phyloP scores from a whole-genome alignment of 768 basidiomycete genomes.

The Lactifluus echinatus region DNA sequence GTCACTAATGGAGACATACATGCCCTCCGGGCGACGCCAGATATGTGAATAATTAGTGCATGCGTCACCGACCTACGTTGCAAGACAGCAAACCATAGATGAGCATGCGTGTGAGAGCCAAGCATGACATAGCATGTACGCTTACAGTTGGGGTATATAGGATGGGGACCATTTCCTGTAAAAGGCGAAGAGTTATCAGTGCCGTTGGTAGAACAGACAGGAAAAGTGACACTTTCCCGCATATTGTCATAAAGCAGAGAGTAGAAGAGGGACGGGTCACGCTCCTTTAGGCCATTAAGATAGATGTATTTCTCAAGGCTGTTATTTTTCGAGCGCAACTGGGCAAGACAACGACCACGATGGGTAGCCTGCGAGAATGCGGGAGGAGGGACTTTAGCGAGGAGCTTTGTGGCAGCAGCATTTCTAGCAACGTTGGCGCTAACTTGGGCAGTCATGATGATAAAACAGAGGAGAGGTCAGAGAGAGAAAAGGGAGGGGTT shows the following conservation, averaged over 20 bases:
- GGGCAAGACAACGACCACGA: slow-evolving; percentile 48
- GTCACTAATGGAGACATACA: slow-evolving; percentile 73
- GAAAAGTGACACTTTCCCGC: slow-evolving; percentile 35
- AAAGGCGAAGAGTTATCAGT: neutral
- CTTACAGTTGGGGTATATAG: slow-evolving; percentile 92
- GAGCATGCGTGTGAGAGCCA: slow-evolving; percentile 68
- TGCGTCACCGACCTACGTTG: slow-evolving; percentile 18
- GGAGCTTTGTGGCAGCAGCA: slow-evolving; percentile 8
- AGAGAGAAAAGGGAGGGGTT: neutral
- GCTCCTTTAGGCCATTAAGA: slow-evolving; percentile 63
- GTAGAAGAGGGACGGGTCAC: slow-evolving; percentile 74
- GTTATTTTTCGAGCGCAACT: slow-evolving; percentile 66
- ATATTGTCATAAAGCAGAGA: slow-evolving; percentile 64
- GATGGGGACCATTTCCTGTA: slow-evolving; percentile 55
- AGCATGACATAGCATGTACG: slow-evolving; percentile 63
- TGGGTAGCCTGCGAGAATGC: slow-evolving; percentile 37
- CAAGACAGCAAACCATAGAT: slow-evolving; percentile 45
- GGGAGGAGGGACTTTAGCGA: slow-evolving; percentile 17
- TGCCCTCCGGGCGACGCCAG: slow-evolving; percentile 19
- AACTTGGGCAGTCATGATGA: slow-evolving; percentile 13
- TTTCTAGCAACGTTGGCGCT: slow-evolving; percentile 9
- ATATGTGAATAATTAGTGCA: slow-evolving; percentile 21
- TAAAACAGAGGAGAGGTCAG: neutral
- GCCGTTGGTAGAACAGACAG: neutral
- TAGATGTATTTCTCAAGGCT: slow-evolving; percentile 81